Evolutionary conservation across 2,329 filamentous ascomycete genomes (phyloP).

Genomic region (Aspergillus udagawae): DNA sequence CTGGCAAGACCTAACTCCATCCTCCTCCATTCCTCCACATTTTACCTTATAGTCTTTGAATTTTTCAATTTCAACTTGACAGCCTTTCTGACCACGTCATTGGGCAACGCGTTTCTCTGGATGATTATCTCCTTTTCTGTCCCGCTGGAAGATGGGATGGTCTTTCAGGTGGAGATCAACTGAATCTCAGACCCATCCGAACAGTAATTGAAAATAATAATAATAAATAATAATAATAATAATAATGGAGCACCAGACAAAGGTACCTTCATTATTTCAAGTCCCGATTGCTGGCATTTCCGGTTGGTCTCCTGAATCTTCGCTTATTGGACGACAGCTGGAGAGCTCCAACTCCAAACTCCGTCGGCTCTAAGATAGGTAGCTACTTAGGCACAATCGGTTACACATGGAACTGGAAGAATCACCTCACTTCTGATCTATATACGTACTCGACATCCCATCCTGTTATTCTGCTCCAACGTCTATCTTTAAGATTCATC

Average conservation of each 20-base stretch:
- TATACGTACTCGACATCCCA: not conserved
- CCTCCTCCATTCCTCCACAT: not conserved
- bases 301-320: not conserved
- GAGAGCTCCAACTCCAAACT: too few relatives aligned
- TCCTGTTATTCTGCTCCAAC: too few relatives aligned
- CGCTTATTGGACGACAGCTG: not conserved
- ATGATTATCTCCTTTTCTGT: not conserved
- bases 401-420: not conserved
- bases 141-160: not conserved
- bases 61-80: not conserved
- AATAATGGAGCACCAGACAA: not conserved
- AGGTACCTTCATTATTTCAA: not conserved
- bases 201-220: not conserved
- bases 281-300: too few relatives aligned
- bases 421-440: not conserved
- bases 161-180: not conserved
- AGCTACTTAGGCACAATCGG: too few relatives aligned
- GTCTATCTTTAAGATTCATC: not conserved
- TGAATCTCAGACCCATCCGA: not conserved
- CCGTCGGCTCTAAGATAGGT: not conserved
- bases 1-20: too few relatives aligned
- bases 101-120: not conserved
- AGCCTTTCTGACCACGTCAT: not conserved
- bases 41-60: not conserved
- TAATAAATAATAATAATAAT: not conserved